Conservation (phyloP, 345 rosid species). For the Conringia planisiliqua region DNA sequence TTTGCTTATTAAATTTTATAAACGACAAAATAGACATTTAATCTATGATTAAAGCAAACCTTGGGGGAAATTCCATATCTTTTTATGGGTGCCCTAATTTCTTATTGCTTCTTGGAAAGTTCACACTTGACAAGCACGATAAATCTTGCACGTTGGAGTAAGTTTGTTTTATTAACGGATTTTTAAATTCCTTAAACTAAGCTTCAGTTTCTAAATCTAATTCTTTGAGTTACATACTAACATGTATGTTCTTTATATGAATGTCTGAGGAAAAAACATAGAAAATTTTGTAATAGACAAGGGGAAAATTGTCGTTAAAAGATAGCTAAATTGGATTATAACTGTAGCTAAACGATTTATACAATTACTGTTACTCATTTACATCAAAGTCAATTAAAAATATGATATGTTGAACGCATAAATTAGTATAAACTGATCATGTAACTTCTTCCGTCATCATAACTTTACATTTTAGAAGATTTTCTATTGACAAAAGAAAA, state of each 20-base stretch:
- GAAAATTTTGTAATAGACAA: background rate
- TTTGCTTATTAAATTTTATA: background rate
- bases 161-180: background rate
- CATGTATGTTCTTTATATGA: background rate
- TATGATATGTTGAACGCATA: background rate
- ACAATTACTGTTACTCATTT: background rate
- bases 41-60: conserved; percentile 30
- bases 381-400: background rate
- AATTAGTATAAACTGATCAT: background rate
- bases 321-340: background rate
- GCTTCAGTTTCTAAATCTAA: background rate
- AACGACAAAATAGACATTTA: conserved; percentile 39
- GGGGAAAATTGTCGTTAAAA: background rate
- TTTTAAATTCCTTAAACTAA: background rate
- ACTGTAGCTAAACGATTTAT: background rate
- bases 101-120: conserved; percentile 33
- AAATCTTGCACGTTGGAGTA: conserved; percentile 24
- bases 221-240: background rate
- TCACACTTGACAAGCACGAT: conserved; percentile 38
- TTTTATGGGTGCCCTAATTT: conserved; percentile 31
- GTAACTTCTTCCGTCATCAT: background rate
- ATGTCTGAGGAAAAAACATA: background rate
- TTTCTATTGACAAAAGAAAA: background rate
- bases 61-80: conserved; percentile 28
- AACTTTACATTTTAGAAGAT: background rate